Base-by-base conservation (phyloP, 805 yeast species). In the Kregervanrija fluxuum region DNA sequence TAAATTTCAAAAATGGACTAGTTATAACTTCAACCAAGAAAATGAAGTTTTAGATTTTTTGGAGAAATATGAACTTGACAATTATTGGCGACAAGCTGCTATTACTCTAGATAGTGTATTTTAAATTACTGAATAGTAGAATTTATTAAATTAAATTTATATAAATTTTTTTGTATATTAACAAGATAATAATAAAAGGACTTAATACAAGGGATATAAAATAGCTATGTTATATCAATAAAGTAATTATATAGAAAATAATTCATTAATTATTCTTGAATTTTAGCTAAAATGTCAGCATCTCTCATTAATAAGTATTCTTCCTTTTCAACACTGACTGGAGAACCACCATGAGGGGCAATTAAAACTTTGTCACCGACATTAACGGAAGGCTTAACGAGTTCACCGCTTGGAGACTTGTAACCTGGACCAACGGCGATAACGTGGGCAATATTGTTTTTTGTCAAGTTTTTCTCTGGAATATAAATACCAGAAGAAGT, bases 361-460 rank as follows among this genome's bases (percentile, higher is more conserved):
- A 93, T 87, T 73, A 93, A 73, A 40, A 93, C 98, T 59, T 82
- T 80, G 72, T 93, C 99, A 58, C 99, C 99, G 39, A 85, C 80
- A 62, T 79, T 71, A 47, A 93, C 96, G 54, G 82, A 73, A 48
- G 90, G 81, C 43, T 80, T 73, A 45, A 87, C 73, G 52, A 80
- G 65, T 60, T 81, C 73, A 53, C 98, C 98, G 46, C 80, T 77
- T 47, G 76, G 70, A 69, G 85, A 84, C 48, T 82, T 70, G 62
- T 77, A 74, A 55, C 99, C 99, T 44, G 98, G 98, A 50, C 99
- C 99, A 52, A 90, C 88, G 47, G 98, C 91, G 53, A 91, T 69
- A 42, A 91, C 98, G 45, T 82, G 81, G 50, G 90, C 99, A 69
- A 88, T 85, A 74, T 86, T 86, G 62, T 89, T 78, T 72, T 91